Conservation (phyloP, 345 rosid species). For the Citrus maxima region DNA sequence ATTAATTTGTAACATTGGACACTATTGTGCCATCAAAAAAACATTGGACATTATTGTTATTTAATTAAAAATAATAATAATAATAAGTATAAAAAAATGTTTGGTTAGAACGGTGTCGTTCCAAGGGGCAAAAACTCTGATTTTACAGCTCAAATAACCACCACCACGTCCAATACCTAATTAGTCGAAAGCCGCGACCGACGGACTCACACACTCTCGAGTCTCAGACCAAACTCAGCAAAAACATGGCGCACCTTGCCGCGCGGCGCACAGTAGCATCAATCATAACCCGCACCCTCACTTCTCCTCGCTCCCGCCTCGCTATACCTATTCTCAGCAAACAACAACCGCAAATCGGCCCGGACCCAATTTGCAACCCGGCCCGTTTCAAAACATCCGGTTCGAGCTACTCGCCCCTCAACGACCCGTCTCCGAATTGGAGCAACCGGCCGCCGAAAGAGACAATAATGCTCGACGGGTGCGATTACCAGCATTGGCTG, state of each 20-base stretch:
- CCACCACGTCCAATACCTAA: neutral
- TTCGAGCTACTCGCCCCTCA: conserved; percentile 80
- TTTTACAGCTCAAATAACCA: neutral
- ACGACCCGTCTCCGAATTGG: conserved; percentile 91
- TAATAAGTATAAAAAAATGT: neutral
- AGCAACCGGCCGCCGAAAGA: conserved; percentile 93
- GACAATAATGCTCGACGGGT: conserved; percentile 86
- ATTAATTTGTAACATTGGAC: no score
- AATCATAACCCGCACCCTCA: conserved; percentile 32
- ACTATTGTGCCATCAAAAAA: no score
- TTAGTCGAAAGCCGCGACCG: neutral
- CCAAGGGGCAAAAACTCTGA: neutral
- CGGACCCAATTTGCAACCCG: conserved; percentile 25
- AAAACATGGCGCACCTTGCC: conserved; percentile 56
- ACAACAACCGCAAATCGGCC: conserved; percentile 14
- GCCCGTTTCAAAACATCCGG: conserved; percentile 66
- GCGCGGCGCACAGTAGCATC: conserved; percentile 52
- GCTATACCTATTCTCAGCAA: conserved; percentile 40
- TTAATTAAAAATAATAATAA: neutral
- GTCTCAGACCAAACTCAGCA: neutral
- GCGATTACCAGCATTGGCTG: conserved; percentile 97
- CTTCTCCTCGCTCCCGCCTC: conserved; percentile 52
- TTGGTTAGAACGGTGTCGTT: neutral
- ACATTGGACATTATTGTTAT: no score
- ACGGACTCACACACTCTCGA: no score